A percentile compares a stretch with the other conserved stretches of the same genome.
Conservation (phyloP, 2,329 filamentous ascomycete genomes). For the Shiraia sp. region DNA sequence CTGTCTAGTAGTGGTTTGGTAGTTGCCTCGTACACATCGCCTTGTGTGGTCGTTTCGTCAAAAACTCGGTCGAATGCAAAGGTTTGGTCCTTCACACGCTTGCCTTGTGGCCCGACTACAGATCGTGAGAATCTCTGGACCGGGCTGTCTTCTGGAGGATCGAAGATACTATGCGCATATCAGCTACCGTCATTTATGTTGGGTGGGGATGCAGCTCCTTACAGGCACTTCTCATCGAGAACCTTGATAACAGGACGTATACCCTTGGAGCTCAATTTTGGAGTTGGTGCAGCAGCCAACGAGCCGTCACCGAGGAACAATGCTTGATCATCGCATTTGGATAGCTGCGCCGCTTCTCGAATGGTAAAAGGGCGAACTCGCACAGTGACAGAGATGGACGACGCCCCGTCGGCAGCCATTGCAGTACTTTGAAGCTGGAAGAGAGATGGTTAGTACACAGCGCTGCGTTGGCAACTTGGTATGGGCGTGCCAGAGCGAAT, state of each 20-base stretch:
- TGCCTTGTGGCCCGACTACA: slow-evolving; percentile 72
- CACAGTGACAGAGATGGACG: slow-evolving; percentile 58
- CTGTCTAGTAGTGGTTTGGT: slow-evolving; percentile 89
- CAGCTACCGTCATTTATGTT: slow-evolving; percentile 13
- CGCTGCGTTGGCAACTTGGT: slow-evolving; percentile 13
- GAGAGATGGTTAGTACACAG: slow-evolving; percentile 11
- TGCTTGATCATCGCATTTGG: slow-evolving; percentile 77
- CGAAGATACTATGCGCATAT: slow-evolving; percentile 73
- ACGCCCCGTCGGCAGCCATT: slow-evolving; percentile 50
- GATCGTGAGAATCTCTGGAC: slow-evolving; percentile 85
- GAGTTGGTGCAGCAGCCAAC: slow-evolving; percentile 80
- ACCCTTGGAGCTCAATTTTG: slow-evolving; percentile 83
- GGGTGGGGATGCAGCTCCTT: slow-evolving; percentile 43
- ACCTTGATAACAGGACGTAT: slow-evolving; percentile 93
- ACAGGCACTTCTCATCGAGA: slow-evolving; percentile 95
- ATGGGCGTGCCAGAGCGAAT: slow-evolving; percentile 18
- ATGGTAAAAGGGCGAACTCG: slow-evolving; percentile 74
- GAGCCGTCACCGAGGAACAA: slow-evolving; percentile 97
- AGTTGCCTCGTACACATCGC: slow-evolving; percentile 92
- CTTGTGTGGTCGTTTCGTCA: slow-evolving; percentile 90
- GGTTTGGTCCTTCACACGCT: slow-evolving; percentile 94
- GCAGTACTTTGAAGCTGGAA: slow-evolving; percentile 19
- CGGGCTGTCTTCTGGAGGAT: slow-evolving; percentile 92
- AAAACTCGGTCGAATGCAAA: slow-evolving; percentile 97
- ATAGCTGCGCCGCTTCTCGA: slow-evolving; percentile 90